A percentile compares a stretch with the other conserved stretches of the same genome.
Evolutionary conservation across 106 monocot genomes (phyloP).

Genomic region (Agapanthus africanus): DNA sequence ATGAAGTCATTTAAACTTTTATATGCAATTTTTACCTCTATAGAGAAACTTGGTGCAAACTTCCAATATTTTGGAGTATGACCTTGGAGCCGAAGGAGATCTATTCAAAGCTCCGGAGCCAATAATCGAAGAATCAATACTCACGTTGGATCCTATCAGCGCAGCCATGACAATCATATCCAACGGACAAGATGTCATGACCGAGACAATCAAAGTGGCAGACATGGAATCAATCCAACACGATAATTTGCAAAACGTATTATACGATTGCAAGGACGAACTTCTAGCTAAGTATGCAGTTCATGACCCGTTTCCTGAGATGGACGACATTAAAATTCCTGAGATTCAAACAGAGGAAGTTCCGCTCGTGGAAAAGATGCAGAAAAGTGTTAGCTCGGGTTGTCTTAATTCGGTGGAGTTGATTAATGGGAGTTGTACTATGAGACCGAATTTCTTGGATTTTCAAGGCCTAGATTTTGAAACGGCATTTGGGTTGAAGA

Average conservation of each 20-base stretch:
- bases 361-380: too few relatives aligned
- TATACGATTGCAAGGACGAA: constrained; percentile 73
- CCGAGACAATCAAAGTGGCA: constrained; percentile 35
- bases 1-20: background rate
- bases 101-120: constrained; percentile 68
- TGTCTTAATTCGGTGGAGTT: constrained; percentile 8
- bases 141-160: constrained; percentile 23
- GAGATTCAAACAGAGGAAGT: too few relatives aligned
- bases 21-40: background rate
- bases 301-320: constrained; percentile 16
- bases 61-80: constrained; percentile 38
- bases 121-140: constrained; percentile 38
- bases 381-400: too few relatives aligned
- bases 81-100: constrained; percentile 64
- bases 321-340: too few relatives aligned
- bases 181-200: constrained; percentile 23
- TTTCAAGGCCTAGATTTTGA: too few relatives aligned
- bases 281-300: constrained; percentile 44
- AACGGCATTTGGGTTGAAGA: constrained; percentile 47
- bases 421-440: background rate
- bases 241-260: constrained; percentile 51
- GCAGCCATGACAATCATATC: constrained; percentile 39
- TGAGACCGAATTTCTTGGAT: too few relatives aligned
- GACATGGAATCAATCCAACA: constrained; percentile 43
- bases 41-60: constrained; percentile 27